Evolutionary conservation across 495 filamentous ascomycete species (phyloP), one percentile per base, ranked within the genome.

Genomic region (Pyronema omphalodes): DNA sequence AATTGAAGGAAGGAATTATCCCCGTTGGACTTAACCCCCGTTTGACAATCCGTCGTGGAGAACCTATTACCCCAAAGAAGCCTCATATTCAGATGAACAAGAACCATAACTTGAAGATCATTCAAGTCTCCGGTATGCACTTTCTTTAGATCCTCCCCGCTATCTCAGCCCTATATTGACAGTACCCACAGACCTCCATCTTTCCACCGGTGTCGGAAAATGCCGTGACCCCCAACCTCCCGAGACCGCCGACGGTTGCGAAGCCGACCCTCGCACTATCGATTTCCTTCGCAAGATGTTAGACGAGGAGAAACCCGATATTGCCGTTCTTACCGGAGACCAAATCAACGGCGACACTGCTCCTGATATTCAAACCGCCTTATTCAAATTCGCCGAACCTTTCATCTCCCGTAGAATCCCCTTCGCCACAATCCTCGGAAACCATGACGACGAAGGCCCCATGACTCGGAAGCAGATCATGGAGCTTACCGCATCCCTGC

Each of bases 21-120:
- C 54, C 37, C 9, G 70, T 71, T 44, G 75, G 75, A 9, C 79
- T 83, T 41, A 66, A 71, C 9, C 78, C 80, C 15, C 79, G 86
- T 43, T 67, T 98, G 19, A 88, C 77, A 29, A 71, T 93, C 47
- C 76, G 87, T 33, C 75, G 84, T 56, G 91, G 91, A 3, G 71
- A 73, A 33, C 76, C 75, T 6, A 57, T 69, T 2, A 73, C 76
- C 54, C 59, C 67, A 11, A 71, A 77, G 57, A 84, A 79, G 60
- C 82, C 86, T 0, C 68, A 72, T n/a, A 84, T 81, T 11, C 74
- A 79, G 50, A 82, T 98, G 53, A 74, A 76, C 48, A 84, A 89
- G 29, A 83, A 93, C 66, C 88, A 88, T n/a, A 83, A 81, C 57
- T 95, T 96, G 69, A 96, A 95, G 70, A 93, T 98, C 55, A 80